These are phyloP conservation scores for Pistacia integerrima DNA, from an alignment of 345 rosid species.

Conservation along the genomic window DNA sequence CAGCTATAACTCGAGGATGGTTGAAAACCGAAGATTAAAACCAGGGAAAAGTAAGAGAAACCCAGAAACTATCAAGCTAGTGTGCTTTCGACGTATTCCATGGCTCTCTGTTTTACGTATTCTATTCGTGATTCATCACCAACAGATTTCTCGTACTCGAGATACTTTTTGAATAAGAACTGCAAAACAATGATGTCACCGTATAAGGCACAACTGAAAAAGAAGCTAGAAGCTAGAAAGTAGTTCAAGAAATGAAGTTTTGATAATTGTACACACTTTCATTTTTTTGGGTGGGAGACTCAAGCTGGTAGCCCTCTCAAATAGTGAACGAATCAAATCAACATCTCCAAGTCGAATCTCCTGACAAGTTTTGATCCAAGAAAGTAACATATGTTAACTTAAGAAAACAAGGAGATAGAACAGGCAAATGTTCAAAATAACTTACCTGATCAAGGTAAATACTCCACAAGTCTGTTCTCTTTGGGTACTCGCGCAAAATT, in stretches of 20 bases:
- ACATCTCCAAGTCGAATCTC: slow-evolving; percentile 79
- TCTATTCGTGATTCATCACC: slow-evolving; percentile 67
- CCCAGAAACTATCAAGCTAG: slow-evolving; percentile 22
- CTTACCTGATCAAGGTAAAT: slow-evolving; percentile 91
- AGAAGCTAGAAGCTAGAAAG: no score
- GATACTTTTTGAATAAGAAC: slow-evolving; percentile 93
- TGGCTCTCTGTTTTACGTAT: slow-evolving; percentile 78
- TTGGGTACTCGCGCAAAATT: slow-evolving; percentile 83
- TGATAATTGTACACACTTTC: slow-evolving; percentile 47
- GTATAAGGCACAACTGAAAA: background rate
- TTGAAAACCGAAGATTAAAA: background rate
- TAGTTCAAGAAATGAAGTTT: background rate
- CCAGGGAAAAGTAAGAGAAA: background rate
- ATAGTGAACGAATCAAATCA: slow-evolving; percentile 65
- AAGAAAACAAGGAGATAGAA: background rate
- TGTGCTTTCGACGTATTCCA: slow-evolving; percentile 73
- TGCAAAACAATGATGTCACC: slow-evolving; percentile 29
- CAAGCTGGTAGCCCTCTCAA: slow-evolving; percentile 86
- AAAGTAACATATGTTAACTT: slow-evolving; percentile 11
- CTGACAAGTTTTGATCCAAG: slow-evolving; percentile 38
- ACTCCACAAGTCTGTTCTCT: slow-evolving; percentile 95
- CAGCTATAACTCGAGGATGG: background rate
- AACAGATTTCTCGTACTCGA: slow-evolving; percentile 62
- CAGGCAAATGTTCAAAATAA: slow-evolving; percentile 1
- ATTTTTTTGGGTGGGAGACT: slow-evolving; percentile 86